These are phyloP conservation scores for Clavulina sp. DNA, from an alignment of 768 basidiomycete species.

Conservation along the genomic window DNA sequence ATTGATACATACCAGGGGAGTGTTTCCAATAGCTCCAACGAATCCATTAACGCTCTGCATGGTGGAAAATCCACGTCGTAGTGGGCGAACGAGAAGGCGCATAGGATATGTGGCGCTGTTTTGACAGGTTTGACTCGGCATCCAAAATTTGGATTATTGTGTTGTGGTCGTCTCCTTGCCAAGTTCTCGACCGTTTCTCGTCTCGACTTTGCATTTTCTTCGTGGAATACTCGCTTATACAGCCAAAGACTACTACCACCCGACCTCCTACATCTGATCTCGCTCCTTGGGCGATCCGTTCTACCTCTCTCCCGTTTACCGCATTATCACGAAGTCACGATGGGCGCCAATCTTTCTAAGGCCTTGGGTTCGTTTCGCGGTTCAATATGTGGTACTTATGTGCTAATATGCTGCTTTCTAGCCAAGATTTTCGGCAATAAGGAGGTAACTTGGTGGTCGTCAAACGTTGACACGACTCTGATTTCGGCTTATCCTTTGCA, in stretches of 20 bases:
- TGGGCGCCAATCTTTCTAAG: constrained; percentile 13
- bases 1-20: constrained; percentile 52
- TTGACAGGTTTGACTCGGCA: too few species aligned
- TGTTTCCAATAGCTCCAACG: constrained; percentile 79
- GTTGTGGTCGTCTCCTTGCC: too few species aligned
- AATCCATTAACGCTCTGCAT: constrained; percentile 45
- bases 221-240: too few species aligned
- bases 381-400: neutral
- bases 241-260: neutral
- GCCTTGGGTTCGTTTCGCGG: constrained; percentile 9
- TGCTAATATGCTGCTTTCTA: neutral
- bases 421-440: constrained; percentile 12
- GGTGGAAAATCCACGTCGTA: neutral
- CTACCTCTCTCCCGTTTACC: neutral
- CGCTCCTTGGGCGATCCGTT: neutral
- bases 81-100: too few species aligned
- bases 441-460: constrained; percentile 1
- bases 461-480: neutral
- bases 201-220: too few species aligned
- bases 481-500: neutral
- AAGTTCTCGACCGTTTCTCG: too few species aligned
- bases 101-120: too few species aligned
- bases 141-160: too few species aligned
- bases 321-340: constrained; percentile 2
- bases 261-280: neutral